Conservation (phyloP, 768 basidiomycete species). For the Kwoniella botswanensis region DNA sequence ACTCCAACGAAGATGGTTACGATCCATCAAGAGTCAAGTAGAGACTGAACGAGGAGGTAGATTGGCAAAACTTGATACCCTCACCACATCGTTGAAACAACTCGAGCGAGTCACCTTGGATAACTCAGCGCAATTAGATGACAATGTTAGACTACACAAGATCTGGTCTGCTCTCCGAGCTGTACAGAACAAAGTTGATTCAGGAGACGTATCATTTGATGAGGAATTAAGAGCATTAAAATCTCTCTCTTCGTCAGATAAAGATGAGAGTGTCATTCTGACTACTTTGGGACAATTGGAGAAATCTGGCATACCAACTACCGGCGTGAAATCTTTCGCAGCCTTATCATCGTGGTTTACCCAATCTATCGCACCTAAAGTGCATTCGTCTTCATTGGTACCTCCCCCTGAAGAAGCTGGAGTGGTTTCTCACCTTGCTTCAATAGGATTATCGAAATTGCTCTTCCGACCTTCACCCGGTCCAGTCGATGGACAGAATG, state of each 20-base stretch:
- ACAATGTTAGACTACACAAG: constrained; percentile 87
- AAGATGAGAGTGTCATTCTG: constrained; percentile 68
- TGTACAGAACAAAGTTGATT: constrained; percentile 68
- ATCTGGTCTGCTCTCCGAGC: constrained; percentile 93
- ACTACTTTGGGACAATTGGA: constrained; percentile 70
- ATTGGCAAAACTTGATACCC: constrained; percentile 90
- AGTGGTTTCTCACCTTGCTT: constrained; percentile 81
- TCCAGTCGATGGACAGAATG: constrained; percentile 76
- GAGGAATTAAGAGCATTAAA: constrained; percentile 84
- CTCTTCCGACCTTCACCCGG: constrained; percentile 77
- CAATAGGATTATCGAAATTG: constrained; percentile 74
- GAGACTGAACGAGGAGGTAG: constrained; percentile 96
- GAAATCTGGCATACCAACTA: constrained; percentile 45
- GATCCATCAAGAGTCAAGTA: constrained; percentile 92
- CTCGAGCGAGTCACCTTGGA: constrained; percentile 89
- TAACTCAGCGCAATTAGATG: constrained; percentile 87
- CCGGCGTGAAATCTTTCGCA: constrained; percentile 79
- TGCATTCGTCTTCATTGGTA: constrained; percentile 86
- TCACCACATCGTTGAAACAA: constrained; percentile 85
- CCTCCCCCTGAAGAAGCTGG: constrained; percentile 80
- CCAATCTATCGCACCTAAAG: constrained; percentile 77
- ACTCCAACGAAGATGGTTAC: constrained; percentile 93
- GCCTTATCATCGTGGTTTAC: constrained; percentile 92
- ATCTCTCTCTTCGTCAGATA: constrained; percentile 63
- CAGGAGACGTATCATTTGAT: constrained; percentile 78